Conservation (phyloP, 371 early-diverging fungal genomes). For the Mucor racemosus region DNA sequence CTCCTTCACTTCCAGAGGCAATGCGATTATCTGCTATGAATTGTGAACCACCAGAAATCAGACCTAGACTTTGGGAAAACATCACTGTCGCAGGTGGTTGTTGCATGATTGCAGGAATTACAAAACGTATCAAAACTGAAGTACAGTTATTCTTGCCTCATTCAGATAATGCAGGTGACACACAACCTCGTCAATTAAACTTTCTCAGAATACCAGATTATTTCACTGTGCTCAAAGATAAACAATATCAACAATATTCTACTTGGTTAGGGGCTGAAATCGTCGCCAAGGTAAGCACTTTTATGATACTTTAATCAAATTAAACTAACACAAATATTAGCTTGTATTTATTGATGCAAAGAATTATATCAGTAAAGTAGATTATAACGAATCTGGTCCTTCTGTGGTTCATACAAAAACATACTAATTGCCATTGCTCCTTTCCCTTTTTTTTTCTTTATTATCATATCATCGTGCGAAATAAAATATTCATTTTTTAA, state of each 20-base stretch:
- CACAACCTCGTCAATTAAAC: conserved; percentile 73
- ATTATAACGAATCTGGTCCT: conserved; percentile 83
- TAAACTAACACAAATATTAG: conserved; percentile 27
- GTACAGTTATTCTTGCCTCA: conserved; percentile 58
- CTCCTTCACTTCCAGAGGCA: conserved; percentile 62
- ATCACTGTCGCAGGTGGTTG: conserved; percentile 78
- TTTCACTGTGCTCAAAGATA: conserved; percentile 72
- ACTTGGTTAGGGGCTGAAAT: conserved; percentile 80
- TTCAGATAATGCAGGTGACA: conserved; percentile 80
- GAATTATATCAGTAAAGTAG: conserved; percentile 79
- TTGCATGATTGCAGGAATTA: conserved; percentile 30
- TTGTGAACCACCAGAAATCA: conserved; percentile 78
- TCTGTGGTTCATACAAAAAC: conserved; percentile 69
- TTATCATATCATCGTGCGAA: background rate
- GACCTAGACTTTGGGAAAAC: conserved; percentile 82
- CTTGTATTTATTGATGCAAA: conserved; percentile 72
- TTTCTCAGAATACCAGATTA: conserved; percentile 80
- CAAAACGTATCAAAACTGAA: conserved; percentile 66
- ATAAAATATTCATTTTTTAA: background rate
- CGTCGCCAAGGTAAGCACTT: conserved; percentile 72
- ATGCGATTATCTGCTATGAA: conserved; percentile 66
- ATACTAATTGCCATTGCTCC: conserved; percentile 30
- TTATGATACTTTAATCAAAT: background rate
- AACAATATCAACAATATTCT: conserved; percentile 59
- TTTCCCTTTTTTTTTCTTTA: background rate